phyloP scores from a whole-genome alignment of 2,329 filamentous ascomycete genomes.

The Hypoxylon sp. region DNA sequence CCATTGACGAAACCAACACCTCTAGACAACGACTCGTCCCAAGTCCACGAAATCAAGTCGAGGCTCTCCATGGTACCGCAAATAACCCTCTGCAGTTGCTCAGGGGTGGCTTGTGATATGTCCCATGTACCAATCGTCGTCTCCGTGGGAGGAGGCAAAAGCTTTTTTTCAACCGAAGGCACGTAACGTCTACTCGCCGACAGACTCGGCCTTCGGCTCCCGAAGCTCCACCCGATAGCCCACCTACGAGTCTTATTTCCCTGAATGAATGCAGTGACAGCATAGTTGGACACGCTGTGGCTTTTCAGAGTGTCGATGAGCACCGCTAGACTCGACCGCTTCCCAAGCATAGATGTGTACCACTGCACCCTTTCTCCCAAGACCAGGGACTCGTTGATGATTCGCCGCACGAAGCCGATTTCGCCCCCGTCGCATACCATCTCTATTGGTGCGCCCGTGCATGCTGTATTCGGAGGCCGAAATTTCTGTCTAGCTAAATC shows the following conservation, averaged over 20 bases:
- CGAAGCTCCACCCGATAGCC: constrained; percentile 91
- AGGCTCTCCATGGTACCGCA: constrained; percentile 66
- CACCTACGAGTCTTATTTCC: constrained; percentile 85
- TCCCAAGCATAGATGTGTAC: constrained; percentile 94
- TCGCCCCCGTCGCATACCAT: constrained; percentile 90
- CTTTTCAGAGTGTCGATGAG: constrained; percentile 72
- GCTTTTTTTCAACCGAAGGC: constrained; percentile 57
- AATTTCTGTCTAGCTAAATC: constrained; percentile 76
- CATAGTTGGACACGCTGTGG: constrained; percentile 79
- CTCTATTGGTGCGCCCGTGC: constrained; percentile 83
- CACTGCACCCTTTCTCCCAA: constrained; percentile 77
- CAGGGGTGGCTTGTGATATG: constrained; percentile 39
- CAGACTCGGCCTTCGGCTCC: constrained; percentile 71
- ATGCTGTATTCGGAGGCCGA: constrained; percentile 77
- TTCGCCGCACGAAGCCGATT: constrained; percentile 77
- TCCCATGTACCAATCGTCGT: constrained; percentile 58
- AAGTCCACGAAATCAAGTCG: constrained; percentile 74
- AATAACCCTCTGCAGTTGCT: constrained; percentile 53
- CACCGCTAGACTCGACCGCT: constrained; percentile 76
- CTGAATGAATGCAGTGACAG: constrained; percentile 84
- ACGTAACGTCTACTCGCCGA: constrained; percentile 61
- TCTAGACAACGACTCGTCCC: constrained; percentile 66
- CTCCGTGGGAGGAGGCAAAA: constrained; percentile 63
- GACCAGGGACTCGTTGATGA: constrained; percentile 77
- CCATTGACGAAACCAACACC: constrained; percentile 75